Conservation (phyloP, 2,329 filamentous ascomycete genomes). For the Colletotrichum sp. region DNA sequence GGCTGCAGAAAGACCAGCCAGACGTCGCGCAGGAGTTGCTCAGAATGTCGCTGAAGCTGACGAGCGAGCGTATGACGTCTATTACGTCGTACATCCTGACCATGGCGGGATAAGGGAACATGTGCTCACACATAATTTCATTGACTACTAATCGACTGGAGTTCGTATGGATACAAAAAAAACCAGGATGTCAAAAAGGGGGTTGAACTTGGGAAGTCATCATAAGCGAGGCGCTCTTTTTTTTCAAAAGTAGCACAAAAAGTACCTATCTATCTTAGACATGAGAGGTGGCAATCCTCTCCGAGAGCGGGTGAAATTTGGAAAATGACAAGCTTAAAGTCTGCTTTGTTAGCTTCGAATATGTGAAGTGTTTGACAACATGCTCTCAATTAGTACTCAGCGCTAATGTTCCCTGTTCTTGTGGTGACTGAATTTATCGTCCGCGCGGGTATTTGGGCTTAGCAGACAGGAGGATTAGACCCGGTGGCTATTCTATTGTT, state of each 20-base stretch:
- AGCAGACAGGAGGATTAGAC: too few relatives aligned
- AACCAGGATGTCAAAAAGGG: neutral
- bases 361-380: neutral
- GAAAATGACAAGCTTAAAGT: neutral
- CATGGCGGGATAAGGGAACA: slow-evolving; percentile 45
- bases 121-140: neutral
- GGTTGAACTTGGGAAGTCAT: neutral
- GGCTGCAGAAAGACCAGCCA: slow-evolving; percentile 73
- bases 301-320: neutral
- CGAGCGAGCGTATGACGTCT: slow-evolving; percentile 85
- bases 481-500: neutral
- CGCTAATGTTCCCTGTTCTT: neutral
- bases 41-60: slow-evolving; percentile 88
- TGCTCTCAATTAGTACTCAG: neutral
- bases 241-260: neutral
- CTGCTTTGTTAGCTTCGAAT: neutral
- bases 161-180: neutral
- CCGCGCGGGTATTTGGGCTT: neutral
- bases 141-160: neutral
- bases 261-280: neutral
- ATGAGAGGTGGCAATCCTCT: neutral
- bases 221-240: neutral
- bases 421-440: neutral
- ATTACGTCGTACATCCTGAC: slow-evolving; percentile 64
- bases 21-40: slow-evolving; percentile 85